Evolutionary conservation across 495 filamentous ascomycete species (phyloP).

Genomic region (Podospora fimiseda): DNA sequence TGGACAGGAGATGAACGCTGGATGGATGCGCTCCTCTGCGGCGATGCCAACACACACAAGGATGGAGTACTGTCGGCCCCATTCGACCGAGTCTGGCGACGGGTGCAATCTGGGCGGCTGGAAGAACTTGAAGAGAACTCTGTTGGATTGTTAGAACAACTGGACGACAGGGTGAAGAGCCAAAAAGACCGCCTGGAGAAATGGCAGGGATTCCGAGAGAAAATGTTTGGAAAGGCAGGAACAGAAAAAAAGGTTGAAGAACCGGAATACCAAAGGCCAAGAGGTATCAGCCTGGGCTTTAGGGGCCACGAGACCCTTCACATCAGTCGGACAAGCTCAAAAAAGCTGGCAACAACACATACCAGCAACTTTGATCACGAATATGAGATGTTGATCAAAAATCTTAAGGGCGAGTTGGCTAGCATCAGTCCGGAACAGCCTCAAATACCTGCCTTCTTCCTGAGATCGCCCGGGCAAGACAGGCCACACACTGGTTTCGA

Average conservation of each 20-base stretch:
- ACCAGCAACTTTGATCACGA: constrained; percentile 25
- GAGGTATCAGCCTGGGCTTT: constrained; percentile 44
- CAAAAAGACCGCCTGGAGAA: constrained; percentile 59
- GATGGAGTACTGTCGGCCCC: constrained; percentile 58
- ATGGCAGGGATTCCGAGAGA: constrained; percentile 64
- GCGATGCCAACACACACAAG: constrained; percentile 50
- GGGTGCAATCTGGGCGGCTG: constrained; percentile 49
- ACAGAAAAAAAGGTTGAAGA: constrained; percentile 10
- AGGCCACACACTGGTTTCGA: constrained; percentile 5
- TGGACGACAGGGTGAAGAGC: constrained; percentile 53
- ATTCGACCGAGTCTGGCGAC: constrained; percentile 62
- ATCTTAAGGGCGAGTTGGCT: constrained; percentile 37
- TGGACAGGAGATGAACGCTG: constrained; percentile 70
- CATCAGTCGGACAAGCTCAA: constrained; percentile 22
- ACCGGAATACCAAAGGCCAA: constrained; percentile 24
- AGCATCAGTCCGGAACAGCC: constrained; percentile 14
- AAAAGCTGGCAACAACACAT: constrained; percentile 18
- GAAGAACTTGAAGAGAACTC: constrained; percentile 42
- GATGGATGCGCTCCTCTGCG: constrained; percentile 59
- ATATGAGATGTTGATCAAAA: constrained; percentile 38
- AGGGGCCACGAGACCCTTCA: constrained; percentile 38
- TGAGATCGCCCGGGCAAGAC: constrained; percentile 15
- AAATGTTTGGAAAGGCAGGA: constrained; percentile 35
- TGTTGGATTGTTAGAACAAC: constrained; percentile 50
- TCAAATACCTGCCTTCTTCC: constrained; percentile 19